Conservation (phyloP, 495 filamentous ascomycete genomes). For the Aspergillus conjunctus region DNA sequence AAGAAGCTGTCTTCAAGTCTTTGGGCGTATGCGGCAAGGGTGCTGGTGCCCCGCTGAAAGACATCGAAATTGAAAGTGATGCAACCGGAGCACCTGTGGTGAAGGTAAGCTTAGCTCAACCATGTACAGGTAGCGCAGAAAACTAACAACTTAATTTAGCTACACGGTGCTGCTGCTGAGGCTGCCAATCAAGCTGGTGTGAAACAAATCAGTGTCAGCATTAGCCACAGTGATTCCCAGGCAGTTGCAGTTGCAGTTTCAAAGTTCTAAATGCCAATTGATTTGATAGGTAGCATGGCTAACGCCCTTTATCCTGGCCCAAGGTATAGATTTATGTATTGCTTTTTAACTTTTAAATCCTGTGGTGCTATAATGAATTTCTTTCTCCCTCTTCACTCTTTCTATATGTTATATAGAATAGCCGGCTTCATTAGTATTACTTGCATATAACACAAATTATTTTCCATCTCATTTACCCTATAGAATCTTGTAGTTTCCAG, state of each 20-base stretch:
- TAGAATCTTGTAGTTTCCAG: no score
- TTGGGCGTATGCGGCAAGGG: slow-evolving; percentile 87
- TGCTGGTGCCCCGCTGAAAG: slow-evolving; percentile 84
- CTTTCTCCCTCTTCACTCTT: not conserved
- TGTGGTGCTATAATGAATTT: slow-evolving; percentile 1
- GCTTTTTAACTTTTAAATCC: slow-evolving; percentile 3
- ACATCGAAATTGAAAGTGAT: slow-evolving; percentile 88
- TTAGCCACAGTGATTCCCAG: slow-evolving; percentile 90
- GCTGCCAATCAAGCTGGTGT: slow-evolving; percentile 83
- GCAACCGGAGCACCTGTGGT: slow-evolving; percentile 81
- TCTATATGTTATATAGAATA: no score
- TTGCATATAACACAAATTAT: no score
- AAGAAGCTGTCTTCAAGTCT: slow-evolving; percentile 98
- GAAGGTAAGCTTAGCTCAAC: slow-evolving; percentile 61
- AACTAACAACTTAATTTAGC: slow-evolving; percentile 52
- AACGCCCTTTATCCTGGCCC: slow-evolving; percentile 13
- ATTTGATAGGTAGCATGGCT: slow-evolving; percentile 18
- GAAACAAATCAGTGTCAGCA: slow-evolving; percentile 85
- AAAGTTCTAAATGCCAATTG: slow-evolving; percentile 55
- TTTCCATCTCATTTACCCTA: no score
- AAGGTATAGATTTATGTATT: slow-evolving; percentile 18
- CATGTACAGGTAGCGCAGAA: slow-evolving; percentile 12
- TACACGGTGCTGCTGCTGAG: slow-evolving; percentile 78
- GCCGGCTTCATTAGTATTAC: no score
- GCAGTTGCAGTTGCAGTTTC: slow-evolving; percentile 90